phyloP scores from a whole-genome alignment of 163 green algal genomes.

The Smithsoniella earleae region DNA sequence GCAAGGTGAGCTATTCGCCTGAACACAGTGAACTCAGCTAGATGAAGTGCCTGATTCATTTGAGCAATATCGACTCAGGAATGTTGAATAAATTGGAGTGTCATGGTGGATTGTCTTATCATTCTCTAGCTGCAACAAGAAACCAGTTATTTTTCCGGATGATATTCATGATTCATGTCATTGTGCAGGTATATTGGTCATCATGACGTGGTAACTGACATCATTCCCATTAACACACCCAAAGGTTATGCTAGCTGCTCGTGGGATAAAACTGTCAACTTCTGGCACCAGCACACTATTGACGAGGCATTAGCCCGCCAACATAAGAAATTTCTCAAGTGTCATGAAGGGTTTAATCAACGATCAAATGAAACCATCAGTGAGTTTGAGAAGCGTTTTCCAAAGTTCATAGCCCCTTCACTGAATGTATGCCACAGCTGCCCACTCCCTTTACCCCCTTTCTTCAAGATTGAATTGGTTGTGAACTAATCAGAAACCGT shows the following conservation, averaged over 20 bases:
- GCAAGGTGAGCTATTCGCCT: neutral
- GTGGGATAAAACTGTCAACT: neutral
- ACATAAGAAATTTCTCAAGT: conserved; percentile 5
- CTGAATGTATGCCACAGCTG: neutral
- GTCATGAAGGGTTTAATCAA: neutral
- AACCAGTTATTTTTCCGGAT: no score
- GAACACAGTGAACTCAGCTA: no score
- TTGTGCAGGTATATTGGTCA: conserved; percentile 11
- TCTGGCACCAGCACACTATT: neutral
- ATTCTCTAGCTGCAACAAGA: no score
- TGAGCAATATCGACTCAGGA: no score
- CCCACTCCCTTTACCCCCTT: neutral
- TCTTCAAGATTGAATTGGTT: neutral
- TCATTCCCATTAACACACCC: neutral
- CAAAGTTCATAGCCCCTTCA: neutral
- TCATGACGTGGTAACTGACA: neutral
- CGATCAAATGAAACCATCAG: neutral
- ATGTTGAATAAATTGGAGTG: no score
- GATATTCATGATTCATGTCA: no score
- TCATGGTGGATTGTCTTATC: no score
- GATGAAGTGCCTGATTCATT: no score
- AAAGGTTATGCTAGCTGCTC: conserved; percentile 2
- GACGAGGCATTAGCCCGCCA: neutral
- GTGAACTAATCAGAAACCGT: no score
- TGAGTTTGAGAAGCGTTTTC: neutral